Percentiles rank a stretch among this genome's conserved stretches.
Evolutionary conservation across 2,329 filamentous ascomycete species (phyloP).

Genomic region (Dichotomopilus funicola): DNA sequence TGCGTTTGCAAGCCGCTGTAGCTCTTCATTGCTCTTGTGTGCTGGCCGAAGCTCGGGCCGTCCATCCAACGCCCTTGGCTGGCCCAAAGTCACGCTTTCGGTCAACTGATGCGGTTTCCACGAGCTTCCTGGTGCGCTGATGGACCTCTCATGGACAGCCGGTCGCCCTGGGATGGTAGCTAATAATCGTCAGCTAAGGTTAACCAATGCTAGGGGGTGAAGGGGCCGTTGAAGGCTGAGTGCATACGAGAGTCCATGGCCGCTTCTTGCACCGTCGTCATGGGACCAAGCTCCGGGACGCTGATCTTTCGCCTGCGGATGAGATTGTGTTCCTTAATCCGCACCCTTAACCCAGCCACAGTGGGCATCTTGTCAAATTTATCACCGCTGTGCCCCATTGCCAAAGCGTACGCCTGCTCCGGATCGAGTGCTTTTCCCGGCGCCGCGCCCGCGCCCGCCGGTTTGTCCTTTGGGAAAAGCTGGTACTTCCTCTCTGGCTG

Average conservation of each 20-base stretch:
- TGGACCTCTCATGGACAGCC: constrained; percentile 57
- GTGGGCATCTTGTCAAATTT: constrained; percentile 36
- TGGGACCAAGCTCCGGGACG: constrained; percentile 57
- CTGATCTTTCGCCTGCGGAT: constrained; percentile 56
- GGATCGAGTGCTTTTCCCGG: constrained; percentile 42
- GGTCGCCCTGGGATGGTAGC: constrained; percentile 62
- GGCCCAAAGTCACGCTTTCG: constrained; percentile 31
- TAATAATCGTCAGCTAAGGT: constrained; percentile 27
- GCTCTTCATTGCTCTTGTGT: constrained; percentile 20
- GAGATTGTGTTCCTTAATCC: constrained; percentile 52
- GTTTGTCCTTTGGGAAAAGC: constrained; percentile 51
- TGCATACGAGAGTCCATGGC: constrained; percentile 65
- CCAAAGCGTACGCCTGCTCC: constrained; percentile 42
- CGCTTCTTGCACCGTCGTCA: constrained; percentile 62
- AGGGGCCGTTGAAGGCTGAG: not conserved
- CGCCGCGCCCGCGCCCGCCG: constrained; percentile 35
- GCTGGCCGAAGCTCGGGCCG: constrained; percentile 26
- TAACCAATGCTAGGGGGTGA: not conserved
- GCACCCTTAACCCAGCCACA: constrained; percentile 40
- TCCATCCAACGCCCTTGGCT: constrained; percentile 30
- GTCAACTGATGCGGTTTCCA: constrained; percentile 41
- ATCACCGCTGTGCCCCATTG: constrained; percentile 36
- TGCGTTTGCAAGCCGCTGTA: constrained; percentile 19
- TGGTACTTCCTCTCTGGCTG: constrained; percentile 55
- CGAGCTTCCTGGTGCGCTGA: constrained; percentile 51